These are phyloP conservation scores for Naganishia randhawae DNA, from an alignment of 768 basidiomycete genomes.

Conservation along the genomic window DNA sequence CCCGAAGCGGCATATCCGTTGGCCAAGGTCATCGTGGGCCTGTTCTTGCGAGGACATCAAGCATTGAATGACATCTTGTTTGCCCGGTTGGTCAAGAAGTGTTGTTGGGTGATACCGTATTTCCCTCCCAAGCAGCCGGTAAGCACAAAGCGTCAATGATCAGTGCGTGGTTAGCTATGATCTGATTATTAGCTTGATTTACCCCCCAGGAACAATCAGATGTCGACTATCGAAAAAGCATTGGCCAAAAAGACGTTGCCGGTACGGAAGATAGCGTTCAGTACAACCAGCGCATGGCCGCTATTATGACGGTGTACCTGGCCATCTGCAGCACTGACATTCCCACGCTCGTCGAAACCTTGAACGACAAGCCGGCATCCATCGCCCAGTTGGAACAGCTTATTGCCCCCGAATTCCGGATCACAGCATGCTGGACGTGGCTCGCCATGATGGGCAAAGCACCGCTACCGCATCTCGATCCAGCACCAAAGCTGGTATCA, in stretches of 20 bases:
- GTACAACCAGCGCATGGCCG: conserved; percentile 65
- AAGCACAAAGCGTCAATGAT: conserved; percentile 27
- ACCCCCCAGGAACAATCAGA: conserved; percentile 51
- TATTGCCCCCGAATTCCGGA: conserved; percentile 35
- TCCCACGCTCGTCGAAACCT: conserved; percentile 32
- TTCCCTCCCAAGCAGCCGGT: conserved; percentile 59
- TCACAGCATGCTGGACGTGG: conserved; percentile 46
- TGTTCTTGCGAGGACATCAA: conserved; percentile 59
- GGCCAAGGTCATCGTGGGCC: conserved; percentile 67
- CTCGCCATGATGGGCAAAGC: conserved; percentile 35
- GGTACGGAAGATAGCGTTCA: conserved; percentile 61
- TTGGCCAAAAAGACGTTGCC: conserved; percentile 44
- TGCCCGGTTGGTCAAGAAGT: conserved; percentile 78
- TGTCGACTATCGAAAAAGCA: conserved; percentile 51
- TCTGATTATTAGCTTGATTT: background rate
- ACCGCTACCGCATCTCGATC: conserved; percentile 32
- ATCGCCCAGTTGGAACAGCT: conserved; percentile 36
- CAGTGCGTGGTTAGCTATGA: no score
- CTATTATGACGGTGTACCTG: conserved; percentile 84
- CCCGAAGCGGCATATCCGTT: conserved; percentile 78
- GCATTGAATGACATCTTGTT: conserved; percentile 72
- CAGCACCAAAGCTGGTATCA: conserved; percentile 37
- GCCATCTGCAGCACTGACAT: conserved; percentile 57
- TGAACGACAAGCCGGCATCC: conserved; percentile 32
- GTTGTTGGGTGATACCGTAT: conserved; percentile 78